Evolutionary conservation across 257 asterid genomes (phyloP).

Genomic region (Solanum bulbocastanum): DNA sequence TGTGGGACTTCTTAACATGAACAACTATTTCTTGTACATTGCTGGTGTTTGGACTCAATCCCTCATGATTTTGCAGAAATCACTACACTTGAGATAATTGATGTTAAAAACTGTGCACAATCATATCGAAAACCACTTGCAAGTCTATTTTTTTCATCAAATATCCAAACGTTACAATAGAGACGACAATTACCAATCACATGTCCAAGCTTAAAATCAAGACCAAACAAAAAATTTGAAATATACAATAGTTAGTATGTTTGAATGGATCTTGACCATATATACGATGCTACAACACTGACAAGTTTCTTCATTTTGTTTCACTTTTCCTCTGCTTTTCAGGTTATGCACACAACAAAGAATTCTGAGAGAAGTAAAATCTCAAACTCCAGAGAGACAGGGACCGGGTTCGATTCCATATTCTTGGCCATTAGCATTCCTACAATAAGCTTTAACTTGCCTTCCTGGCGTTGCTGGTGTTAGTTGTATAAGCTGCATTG

Average conservation of each 20-base stretch:
- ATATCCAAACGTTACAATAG: neutral
- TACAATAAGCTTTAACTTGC: slow-evolving; percentile 33
- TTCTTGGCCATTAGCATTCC: slow-evolving; percentile 40
- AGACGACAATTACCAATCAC: neutral
- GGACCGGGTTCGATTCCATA: slow-evolving; percentile 27
- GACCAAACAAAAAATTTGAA: neutral
- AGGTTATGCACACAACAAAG: neutral
- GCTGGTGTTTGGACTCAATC: no score
- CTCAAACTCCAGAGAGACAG: slow-evolving; percentile 18
- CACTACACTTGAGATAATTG: no score
- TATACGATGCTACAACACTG: neutral
- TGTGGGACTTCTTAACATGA: no score
- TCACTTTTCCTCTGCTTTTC: neutral
- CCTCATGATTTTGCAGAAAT: no score
- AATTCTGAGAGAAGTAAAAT: neutral
- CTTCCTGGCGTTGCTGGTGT: slow-evolving; percentile 11
- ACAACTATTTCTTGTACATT: no score
- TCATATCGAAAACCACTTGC: neutral
- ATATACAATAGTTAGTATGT: neutral
- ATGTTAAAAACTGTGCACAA: no score
- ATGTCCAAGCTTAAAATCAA: no score
- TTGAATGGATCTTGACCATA: neutral
- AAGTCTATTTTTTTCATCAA: neutral
- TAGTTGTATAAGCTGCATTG: slow-evolving; percentile 26
- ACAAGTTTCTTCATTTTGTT: neutral